Percentiles rank a stretch among this genome's conserved stretches.
phyloP scores from a whole-genome alignment of 2,329 filamentous ascomycete species.

The Emericellopsis cladophorae region DNA sequence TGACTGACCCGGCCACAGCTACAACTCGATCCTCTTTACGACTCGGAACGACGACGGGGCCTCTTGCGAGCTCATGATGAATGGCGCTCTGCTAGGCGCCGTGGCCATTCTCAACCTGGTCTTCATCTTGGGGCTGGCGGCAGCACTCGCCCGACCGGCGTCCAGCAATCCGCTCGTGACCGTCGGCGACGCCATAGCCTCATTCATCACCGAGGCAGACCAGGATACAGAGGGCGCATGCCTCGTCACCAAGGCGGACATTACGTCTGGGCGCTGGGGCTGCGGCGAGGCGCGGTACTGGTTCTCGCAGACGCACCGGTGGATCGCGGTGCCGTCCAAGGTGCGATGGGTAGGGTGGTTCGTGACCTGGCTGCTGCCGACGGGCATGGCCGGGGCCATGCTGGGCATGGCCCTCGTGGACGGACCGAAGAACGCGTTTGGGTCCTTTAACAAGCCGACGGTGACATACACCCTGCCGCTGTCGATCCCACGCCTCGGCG shows the following conservation, averaged over 20 bases:
- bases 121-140: constrained; percentile 26
- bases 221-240: constrained; percentile 27
- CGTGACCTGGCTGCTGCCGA: constrained; percentile 23
- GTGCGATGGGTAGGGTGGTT: constrained; percentile 27
- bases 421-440: constrained; percentile 13
- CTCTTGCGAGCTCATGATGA: constrained; percentile 15
- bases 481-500: constrained; percentile 11
- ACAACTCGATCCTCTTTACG: constrained; percentile 37
- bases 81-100: constrained; percentile 22
- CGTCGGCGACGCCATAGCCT: constrained; percentile 36
- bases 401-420: constrained; percentile 22
- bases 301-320: constrained; percentile 25
- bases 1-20: constrained; percentile 16
- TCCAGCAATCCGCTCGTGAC: constrained; percentile 31
- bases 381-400: constrained; percentile 22
- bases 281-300: constrained; percentile 28
- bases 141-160: constrained; percentile 21
- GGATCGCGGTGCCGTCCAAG: constrained; percentile 29
- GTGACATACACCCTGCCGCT: constrained; percentile 18
- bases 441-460: constrained; percentile 20
- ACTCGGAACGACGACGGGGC: constrained; percentile 14
- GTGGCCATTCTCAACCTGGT: constrained; percentile 27
- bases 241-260: constrained; percentile 32
- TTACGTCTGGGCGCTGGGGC: constrained; percentile 29
- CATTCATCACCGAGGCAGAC: constrained; percentile 34